Conservation (phyloP, 2,329 filamentous ascomycete genomes). For the Pseudogymnoascus sp. region DNA sequence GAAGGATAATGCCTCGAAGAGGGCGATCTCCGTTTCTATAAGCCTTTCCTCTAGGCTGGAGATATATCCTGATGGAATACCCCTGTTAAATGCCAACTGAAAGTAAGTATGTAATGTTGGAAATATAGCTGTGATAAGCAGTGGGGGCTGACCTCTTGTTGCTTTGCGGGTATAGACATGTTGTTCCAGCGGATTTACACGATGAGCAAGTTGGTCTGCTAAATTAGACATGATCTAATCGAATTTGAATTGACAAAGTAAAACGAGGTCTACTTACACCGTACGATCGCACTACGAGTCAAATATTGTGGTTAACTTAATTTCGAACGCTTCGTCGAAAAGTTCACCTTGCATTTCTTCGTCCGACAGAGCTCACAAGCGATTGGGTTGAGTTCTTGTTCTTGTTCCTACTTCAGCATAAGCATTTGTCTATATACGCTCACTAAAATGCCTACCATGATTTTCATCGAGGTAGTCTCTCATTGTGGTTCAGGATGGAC, state of each 20-base stretch:
- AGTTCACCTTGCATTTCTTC: constrained; percentile 9
- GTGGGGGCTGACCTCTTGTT: constrained; percentile 6
- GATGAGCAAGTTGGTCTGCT: not conserved
- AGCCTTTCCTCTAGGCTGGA: not conserved
- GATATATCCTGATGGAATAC: not conserved
- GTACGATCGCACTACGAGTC: constrained; percentile 5
- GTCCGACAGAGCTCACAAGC: constrained; percentile 5
- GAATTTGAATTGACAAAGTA: not conserved
- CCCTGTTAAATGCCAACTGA: not conserved
- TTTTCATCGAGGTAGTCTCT: not conserved
- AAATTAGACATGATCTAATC: not conserved
- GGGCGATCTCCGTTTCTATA: not conserved
- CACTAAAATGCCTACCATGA: not conserved
- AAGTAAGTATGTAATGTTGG: not conserved
- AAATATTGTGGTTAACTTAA: not conserved
- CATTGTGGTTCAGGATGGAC: not conserved
- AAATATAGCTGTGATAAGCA: not conserved
- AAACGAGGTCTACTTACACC: not conserved
- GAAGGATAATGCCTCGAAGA: not conserved
- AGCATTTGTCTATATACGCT: not conserved
- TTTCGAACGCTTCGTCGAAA: not conserved
- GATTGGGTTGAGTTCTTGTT: constrained; percentile 8
- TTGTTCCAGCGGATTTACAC: not conserved
- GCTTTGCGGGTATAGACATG: constrained; percentile 7
- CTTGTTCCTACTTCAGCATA: not conserved